Conservation (phyloP, 768 basidiomycete genomes). For the Boletus coccyginus region DNA sequence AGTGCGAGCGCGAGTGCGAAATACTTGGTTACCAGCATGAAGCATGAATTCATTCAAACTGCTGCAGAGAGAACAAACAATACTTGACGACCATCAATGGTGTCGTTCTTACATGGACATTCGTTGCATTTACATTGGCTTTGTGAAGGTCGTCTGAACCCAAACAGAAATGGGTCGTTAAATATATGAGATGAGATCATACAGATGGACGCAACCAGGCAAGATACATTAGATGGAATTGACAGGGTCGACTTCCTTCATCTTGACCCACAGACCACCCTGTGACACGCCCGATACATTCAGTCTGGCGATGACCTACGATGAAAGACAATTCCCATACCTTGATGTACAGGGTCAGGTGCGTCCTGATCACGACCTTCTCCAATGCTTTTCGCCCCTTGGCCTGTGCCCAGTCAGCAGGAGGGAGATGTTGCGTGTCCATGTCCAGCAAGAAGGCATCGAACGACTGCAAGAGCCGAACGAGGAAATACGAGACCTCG, state of each 20-base stretch:
- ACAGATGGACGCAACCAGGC: not conserved
- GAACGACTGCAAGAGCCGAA: too few relatives aligned
- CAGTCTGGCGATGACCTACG: not conserved
- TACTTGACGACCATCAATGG: too few relatives aligned
- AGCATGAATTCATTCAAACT: too few relatives aligned
- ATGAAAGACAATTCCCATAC: conserved; percentile 22
- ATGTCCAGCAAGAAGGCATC: conserved; percentile 27
- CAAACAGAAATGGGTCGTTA: too few relatives aligned
- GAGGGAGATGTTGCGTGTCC: conserved; percentile 35
- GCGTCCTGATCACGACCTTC: conserved; percentile 36
- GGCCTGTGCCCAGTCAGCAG: conserved; percentile 32
- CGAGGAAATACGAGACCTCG: too few relatives aligned
- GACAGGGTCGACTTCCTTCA: conserved; percentile 16
- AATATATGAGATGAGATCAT: not conserved
- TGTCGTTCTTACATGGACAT: too few relatives aligned
- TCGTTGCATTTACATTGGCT: too few relatives aligned
- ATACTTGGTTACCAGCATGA: too few relatives aligned
- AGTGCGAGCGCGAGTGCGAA: too few relatives aligned
- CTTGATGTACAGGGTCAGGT: conserved; percentile 43
- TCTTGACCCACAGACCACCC: conserved; percentile 27
- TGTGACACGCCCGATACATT: not conserved
- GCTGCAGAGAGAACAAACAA: too few relatives aligned
- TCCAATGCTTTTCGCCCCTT: conserved; percentile 39
- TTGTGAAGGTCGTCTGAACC: too few relatives aligned
- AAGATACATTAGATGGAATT: not conserved